A percentile compares a stretch with the other conserved stretches of the same genome.
phyloP scores from a whole-genome alignment of 176 grass and related monocot species.

The Rhynchospora breviuscula region DNA sequence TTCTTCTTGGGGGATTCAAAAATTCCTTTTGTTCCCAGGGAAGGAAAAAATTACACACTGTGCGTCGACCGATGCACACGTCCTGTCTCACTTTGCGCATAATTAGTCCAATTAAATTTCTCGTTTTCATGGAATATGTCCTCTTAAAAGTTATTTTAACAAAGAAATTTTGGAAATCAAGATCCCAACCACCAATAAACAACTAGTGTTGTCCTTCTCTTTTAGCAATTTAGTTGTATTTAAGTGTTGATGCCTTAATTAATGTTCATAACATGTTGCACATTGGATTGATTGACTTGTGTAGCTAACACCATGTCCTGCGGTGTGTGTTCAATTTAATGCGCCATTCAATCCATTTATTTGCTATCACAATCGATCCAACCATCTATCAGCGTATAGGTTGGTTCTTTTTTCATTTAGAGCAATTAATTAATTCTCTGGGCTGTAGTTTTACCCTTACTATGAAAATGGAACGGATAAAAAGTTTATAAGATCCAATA shows the following conservation, averaged over 20 bases:
- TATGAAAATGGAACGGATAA: no score
- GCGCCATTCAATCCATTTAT: neutral
- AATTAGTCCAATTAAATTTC: neutral
- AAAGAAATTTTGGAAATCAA: neutral
- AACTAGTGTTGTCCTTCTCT: neutral
- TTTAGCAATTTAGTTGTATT: neutral
- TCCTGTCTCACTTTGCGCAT: neutral
- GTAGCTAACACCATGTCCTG: neutral
- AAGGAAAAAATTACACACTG: neutral
- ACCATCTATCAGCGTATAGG: neutral
- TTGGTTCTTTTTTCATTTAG: neutral
- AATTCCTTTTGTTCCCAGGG: conserved; percentile 7
- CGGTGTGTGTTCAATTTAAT: conserved; percentile 1
- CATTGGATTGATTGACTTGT: conserved; percentile 10
- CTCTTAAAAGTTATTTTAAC: neutral
- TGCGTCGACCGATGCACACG: neutral
- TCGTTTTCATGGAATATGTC: neutral
- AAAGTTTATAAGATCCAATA: no score
- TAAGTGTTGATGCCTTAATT: conserved; percentile 2
- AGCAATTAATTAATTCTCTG: no score
- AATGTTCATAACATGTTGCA: conserved; percentile 6
- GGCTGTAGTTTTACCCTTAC: no score
- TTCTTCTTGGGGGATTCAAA: conserved; percentile 4
- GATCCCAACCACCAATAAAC: conserved; percentile 8
- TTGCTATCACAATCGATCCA: neutral